Base-by-base conservation (phyloP, 192 early-diverging fungal genomes). In the Kickxella alabastrina region DNA sequence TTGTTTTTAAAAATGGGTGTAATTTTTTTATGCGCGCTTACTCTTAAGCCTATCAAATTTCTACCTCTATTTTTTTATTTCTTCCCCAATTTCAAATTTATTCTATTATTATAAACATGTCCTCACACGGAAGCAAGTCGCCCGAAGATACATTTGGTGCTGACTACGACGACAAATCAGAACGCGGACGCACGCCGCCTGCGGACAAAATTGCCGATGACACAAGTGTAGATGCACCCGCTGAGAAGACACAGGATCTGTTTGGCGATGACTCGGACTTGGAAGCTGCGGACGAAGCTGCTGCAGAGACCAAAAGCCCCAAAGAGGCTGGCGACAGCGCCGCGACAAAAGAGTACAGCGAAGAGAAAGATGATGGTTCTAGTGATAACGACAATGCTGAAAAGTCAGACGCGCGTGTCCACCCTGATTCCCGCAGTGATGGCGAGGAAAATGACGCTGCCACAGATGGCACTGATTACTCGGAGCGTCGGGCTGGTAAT, bases 21-120 rank as follows among this genome's bases (percentile, higher is more conserved):
- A 39, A 39, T 39, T 6, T 0, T 39, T 39, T 39, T 39, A 39
- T n/a, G n/a, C n/a, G n/a, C n/a, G n/a, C n/a, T n/a, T n/a, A n/a
- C n/a, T n/a, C n/a, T n/a, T n/a, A n/a, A n/a, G n/a, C n/a, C n/a
- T n/a, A n/a, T n/a, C 14, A 39, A 13, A 10, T 19, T 23, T 8
- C 21, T 39, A 6, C 7, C 14, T 24, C 9, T 46, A 18, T 27
- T 28, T 28, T 46, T 40, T 17, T 45, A 38, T 37, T 45, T 7
- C 18, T 36, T 26, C 19, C 19, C 17, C 17, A 1, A n/a, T 43
- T 21, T 13, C n/a, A n/a, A 12, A 19, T 22, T 39, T 7, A 3
- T 21, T 51, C 15, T 10, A 6, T 39, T 37, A 25, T 32, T 10
- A 14, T 34, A 5, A 55, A 19, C 29, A 51, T 50, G 31, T 59